phyloP scores from a whole-genome alignment of 2,329 filamentous ascomycete genomes.

The Ceratocystis diversiconidia region DNA sequence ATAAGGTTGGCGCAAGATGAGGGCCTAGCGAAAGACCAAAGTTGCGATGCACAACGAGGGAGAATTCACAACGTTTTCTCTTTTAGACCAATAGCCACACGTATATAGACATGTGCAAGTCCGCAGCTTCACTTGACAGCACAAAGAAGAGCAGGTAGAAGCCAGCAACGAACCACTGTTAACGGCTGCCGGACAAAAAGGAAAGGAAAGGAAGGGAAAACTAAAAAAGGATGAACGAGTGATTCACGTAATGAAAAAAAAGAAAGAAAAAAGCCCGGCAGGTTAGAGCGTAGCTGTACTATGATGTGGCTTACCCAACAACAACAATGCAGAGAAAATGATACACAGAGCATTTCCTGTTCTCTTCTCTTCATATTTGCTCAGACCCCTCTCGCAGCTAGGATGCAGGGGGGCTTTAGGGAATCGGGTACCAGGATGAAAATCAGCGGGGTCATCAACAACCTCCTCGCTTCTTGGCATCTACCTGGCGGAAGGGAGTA shows the following conservation, averaged over 20 bases:
- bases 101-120: too few relatives aligned
- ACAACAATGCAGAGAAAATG: background rate
- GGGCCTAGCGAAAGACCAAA: background rate
- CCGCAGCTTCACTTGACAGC: too few relatives aligned
- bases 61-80: background rate
- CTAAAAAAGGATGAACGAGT: background rate
- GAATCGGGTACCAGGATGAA: background rate
- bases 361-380: background rate
- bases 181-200: background rate
- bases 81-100: background rate
- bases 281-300: background rate
- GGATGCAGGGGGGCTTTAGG: background rate
- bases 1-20: background rate
- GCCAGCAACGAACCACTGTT: background rate
- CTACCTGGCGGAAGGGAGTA: background rate
- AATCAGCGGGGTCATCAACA: background rate
- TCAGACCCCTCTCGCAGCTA: constrained; percentile 1
- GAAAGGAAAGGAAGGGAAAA: background rate
- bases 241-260: background rate
- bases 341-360: background rate
- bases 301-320: background rate
- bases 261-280: background rate
- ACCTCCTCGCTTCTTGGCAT: background rate
- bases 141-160: background rate
- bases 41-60: background rate